Base-by-base conservation (phyloP, 257 asterid genomes). In the Buddleja alternifolia region DNA sequence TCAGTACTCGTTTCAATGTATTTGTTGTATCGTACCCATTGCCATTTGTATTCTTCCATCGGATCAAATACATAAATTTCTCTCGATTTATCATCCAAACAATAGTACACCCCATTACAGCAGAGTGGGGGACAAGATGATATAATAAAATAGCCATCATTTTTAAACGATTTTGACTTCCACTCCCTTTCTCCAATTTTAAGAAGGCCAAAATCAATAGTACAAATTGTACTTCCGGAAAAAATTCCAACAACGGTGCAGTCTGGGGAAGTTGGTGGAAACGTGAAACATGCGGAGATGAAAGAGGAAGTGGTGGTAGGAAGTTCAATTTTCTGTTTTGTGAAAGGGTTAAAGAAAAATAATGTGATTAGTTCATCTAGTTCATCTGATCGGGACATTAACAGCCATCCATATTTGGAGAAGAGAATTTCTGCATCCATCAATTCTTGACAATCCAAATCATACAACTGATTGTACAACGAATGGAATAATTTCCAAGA, bases 271-370 rank as follows among this genome's bases (percentile, higher is more conserved):
- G 47, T 64, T 16, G 70, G 60, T 6, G 70, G 47, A 9, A 45
- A n/a, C 6, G 59, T 64, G 21, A 64, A 64, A 11, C 60, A 46
- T 11, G 46, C 19, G 1, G 45, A 36, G 10, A 9, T 2, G 47
- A 64, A 64, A 15, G 60, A 17, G 0, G 3, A 10, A 0, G 11
- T 3, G 25, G 42, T 46, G 1, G 24, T 32, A 4, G 53, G 53
- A 14, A 60, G 51, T 11, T 39, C 39, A 11, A 60, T 4, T 40
- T 41, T 60, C 53, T 40, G 11, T 39, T 10, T 10, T 2, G 52
- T 60, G 8, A 60, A 20, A 10, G 67, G 67, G 20, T 40, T 41
- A 37, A 60, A 60, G 53, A 60, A 60, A 40, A 60, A 60, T 41
- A 60, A 19, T 1, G 9, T 3, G 39, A n/a, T n/a, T n/a, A 8